A percentile compares a stretch with the other conserved stretches of the same genome.
These are phyloP conservation scores for Fusarium luffae DNA, from an alignment of 2,329 filamentous ascomycete species.

Conservation along the genomic window DNA sequence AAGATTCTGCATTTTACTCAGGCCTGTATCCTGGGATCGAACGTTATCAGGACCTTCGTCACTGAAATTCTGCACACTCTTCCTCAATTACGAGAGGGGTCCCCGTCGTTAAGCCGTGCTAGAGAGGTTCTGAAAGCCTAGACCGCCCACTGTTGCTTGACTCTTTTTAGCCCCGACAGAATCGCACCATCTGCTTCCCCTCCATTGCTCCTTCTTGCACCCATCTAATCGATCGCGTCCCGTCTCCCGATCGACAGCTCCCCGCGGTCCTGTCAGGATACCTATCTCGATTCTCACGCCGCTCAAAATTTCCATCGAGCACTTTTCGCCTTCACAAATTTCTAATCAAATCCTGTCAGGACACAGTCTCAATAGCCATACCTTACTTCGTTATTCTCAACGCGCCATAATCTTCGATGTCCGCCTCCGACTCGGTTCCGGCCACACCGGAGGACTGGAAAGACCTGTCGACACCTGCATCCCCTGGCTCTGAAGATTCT, in stretches of 20 bases:
- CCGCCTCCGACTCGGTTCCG: constrained; percentile 54
- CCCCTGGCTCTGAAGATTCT: constrained; percentile 59
- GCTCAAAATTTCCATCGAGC: constrained; percentile 14
- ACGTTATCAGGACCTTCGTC: constrained; percentile 12
- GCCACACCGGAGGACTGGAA: constrained; percentile 60
- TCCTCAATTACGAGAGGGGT: constrained; percentile 22
- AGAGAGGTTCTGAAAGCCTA: constrained; percentile 35
- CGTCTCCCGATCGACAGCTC: constrained; percentile 40
- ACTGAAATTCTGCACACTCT: constrained; percentile 20
- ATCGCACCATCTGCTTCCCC: constrained; percentile 46
- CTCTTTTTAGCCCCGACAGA: constrained; percentile 43
- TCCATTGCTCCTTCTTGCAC: constrained; percentile 41
- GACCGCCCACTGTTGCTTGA: constrained; percentile 42
- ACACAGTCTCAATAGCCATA: neutral
- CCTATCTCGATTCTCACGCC: constrained; percentile 35
- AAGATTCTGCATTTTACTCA: constrained; percentile 1
- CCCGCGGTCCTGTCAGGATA: constrained; percentile 23
- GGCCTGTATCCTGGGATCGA: constrained; percentile 4
- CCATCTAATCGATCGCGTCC: constrained; percentile 45
- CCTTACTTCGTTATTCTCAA: constrained; percentile 5
- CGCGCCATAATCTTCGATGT: constrained; percentile 31
- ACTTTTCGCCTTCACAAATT: constrained; percentile 9
- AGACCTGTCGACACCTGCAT: constrained; percentile 52
- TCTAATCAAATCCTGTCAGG: neutral
- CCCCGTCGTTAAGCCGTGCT: constrained; percentile 30